Evolutionary conservation across 345 rosid genomes (phyloP).

Genomic region (Gossypium thurberi): DNA sequence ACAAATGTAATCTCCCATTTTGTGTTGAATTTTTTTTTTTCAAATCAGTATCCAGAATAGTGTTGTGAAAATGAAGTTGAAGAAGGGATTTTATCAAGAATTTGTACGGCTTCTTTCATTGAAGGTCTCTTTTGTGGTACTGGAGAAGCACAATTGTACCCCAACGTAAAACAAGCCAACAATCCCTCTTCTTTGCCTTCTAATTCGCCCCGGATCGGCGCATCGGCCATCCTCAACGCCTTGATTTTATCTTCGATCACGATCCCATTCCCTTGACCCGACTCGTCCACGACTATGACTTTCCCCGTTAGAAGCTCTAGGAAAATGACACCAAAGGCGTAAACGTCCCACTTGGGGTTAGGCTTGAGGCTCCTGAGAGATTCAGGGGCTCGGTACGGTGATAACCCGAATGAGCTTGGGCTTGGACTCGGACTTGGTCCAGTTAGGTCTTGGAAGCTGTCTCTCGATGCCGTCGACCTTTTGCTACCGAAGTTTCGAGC

Average conservation of each 20-base stretch:
- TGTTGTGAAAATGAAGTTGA: slow-evolving; percentile 29
- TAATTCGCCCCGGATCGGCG: slow-evolving; percentile 60
- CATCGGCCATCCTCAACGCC: slow-evolving; percentile 69
- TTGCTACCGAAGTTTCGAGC: slow-evolving; percentile 80
- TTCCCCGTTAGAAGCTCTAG: slow-evolving; percentile 86
- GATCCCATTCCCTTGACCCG: slow-evolving; percentile 78
- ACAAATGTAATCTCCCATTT: slow-evolving; percentile 6
- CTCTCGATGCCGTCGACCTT: slow-evolving; percentile 33
- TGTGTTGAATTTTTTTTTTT: neutral
- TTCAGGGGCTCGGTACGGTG: slow-evolving; percentile 77
- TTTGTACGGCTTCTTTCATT: slow-evolving; percentile 78
- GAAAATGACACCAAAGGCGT: slow-evolving; percentile 71
- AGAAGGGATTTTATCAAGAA: slow-evolving; percentile 60
- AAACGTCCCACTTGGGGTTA: slow-evolving; percentile 85
- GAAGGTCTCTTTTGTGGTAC: slow-evolving; percentile 84
- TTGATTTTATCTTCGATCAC: slow-evolving; percentile 43
- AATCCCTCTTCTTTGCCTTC: slow-evolving; percentile 79
- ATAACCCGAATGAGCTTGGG: slow-evolving; percentile 42
- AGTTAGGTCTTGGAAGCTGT: slow-evolving; percentile 48
- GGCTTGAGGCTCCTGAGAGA: slow-evolving; percentile 80
- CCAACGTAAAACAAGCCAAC: slow-evolving; percentile 72
- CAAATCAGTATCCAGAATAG: slow-evolving; percentile 28
- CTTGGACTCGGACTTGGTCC: slow-evolving; percentile 73
- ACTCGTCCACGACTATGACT: slow-evolving; percentile 54
- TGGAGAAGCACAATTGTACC: slow-evolving; percentile 76